Conservation (phyloP, 2,329 filamentous ascomycete species). For the Alternaria arborescens region DNA sequence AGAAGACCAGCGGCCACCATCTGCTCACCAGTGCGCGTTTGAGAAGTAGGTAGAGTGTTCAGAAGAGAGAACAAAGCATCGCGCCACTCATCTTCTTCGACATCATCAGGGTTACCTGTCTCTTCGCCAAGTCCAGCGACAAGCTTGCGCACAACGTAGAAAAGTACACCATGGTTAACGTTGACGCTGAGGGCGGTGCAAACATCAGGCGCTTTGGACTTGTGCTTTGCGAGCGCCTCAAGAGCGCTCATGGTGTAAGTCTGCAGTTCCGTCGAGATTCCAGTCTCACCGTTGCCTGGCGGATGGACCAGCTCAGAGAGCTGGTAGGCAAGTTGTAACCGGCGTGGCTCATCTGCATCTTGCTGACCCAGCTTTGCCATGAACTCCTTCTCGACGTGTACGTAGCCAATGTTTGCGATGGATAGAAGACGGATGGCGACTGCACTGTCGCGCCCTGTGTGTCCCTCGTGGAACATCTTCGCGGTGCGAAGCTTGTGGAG, state of each 20-base stretch:
- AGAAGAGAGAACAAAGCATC: slow-evolving; percentile 89
- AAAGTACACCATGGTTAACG: slow-evolving; percentile 93
- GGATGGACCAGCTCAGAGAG: slow-evolving; percentile 91
- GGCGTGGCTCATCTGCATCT: slow-evolving; percentile 87
- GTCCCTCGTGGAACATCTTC: slow-evolving; percentile 75
- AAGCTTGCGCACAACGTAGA: slow-evolving; percentile 91
- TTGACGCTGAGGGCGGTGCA: slow-evolving; percentile 91
- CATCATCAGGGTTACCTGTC: slow-evolving; percentile 61
- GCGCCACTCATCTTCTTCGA: slow-evolving; percentile 85
- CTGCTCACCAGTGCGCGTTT: slow-evolving; percentile 77
- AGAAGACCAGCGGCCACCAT: slow-evolving; percentile 90
- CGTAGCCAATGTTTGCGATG: slow-evolving; percentile 89
- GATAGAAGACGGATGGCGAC: slow-evolving; percentile 84
- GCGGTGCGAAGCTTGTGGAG: slow-evolving; percentile 84
- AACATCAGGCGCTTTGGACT: slow-evolving; percentile 79
- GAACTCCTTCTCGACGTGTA: slow-evolving; percentile 84
- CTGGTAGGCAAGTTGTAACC: slow-evolving; percentile 90
- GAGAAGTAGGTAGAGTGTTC: slow-evolving; percentile 76
- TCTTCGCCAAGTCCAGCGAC: slow-evolving; percentile 77
- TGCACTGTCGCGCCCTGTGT: slow-evolving; percentile 74
- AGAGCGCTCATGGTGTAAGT: slow-evolving; percentile 82
- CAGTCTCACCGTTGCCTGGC: slow-evolving; percentile 71
- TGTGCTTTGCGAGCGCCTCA: slow-evolving; percentile 84
- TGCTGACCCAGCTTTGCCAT: slow-evolving; percentile 84
- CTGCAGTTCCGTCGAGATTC: slow-evolving; percentile 79